Base-by-base conservation (phyloP, 768 basidiomycete genomes). In the Phlegmacium glaucopus region DNA sequence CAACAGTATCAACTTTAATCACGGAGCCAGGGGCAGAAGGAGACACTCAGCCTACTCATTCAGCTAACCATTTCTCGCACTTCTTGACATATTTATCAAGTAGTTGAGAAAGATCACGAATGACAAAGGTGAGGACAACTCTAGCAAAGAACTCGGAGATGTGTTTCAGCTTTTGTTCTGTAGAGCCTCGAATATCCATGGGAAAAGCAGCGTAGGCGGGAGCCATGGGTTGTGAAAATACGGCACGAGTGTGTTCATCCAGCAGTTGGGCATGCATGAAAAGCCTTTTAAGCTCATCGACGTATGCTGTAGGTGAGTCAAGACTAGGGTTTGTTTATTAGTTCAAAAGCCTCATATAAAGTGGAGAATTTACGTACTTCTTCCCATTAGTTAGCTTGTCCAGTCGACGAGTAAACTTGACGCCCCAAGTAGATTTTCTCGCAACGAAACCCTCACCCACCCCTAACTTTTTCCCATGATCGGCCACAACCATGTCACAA, bases 1-100 rank as follows among this genome's bases (percentile, higher is more conserved):
- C 22, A 22, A 22, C 22, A 5, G 22, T 2, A 22, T 22, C 5
- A 22, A 5, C 5, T 22, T 22, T 22, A 2, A 22, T 22, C 22
- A 22, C 49, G 59, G 54, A 46, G 44, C 52, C 36, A 36, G 22
- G 22, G 22, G 22, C 45, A 44, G 52, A 49, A 57, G 41, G 48
- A 46, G 47, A 56, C 45, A 30, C 17, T 30, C 36, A 22, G 40
- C 22, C 6, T 29, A 37, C 40, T 74, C 73, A 92, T 62, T 94
- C 90, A 30, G 83, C 87, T 30, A 92, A 76, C 88, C 90, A 91
- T 68, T 90, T 91, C 70, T 91, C 91, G 68, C 89, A 90, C 64
- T 90, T 89, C 77, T 93, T 93, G 53, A 85, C 87, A 65, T 93
- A 94, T 69, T 94, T 94, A 74, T 94, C 93, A 51, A 94, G 74